phyloP scores from a whole-genome alignment of 495 filamentous ascomycete species.

The Coniosporium apollinis region DNA sequence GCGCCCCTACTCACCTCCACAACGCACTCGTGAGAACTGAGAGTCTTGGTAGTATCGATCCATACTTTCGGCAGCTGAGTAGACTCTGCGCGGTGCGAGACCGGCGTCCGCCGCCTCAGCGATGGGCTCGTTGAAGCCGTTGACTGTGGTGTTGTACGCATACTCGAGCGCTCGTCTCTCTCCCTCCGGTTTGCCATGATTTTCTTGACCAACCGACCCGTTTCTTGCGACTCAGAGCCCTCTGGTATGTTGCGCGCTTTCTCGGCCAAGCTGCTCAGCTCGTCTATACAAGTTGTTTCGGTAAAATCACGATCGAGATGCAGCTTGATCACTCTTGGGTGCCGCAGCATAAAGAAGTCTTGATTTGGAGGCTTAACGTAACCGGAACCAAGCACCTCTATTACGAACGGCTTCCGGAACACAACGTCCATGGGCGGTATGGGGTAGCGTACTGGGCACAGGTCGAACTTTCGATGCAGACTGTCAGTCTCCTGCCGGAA shows the following conservation, averaged over 20 bases:
- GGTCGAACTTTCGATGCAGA: conserved; percentile 18
- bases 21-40: too few relatives aligned
- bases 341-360: conserved; percentile 43
- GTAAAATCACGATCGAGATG: conserved; percentile 40
- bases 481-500: conserved; percentile 17
- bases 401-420: conserved; percentile 45
- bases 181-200: too few relatives aligned
- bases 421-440: conserved; percentile 26
- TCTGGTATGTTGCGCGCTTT: conserved; percentile 17
- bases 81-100: too few relatives aligned
- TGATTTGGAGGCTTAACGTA: conserved; percentile 44
- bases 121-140: too few relatives aligned
- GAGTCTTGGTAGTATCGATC: too few relatives aligned
- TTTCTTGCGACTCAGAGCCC: conserved; percentile 9
- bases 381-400: conserved; percentile 46
- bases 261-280: conserved; percentile 38
- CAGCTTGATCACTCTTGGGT: conserved; percentile 45
- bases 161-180: too few relatives aligned
- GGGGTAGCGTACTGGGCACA: conserved; percentile 17
- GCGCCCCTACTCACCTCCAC: too few relatives aligned
- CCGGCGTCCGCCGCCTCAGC: too few relatives aligned
- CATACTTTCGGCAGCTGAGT: too few relatives aligned
- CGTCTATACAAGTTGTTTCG: conserved; percentile 37
- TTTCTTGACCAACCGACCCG: conserved; percentile 4
- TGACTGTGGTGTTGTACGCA: too few relatives aligned